Percentiles rank a stretch among this genome's conserved stretches.
phyloP scores from a whole-genome alignment of 192 early-diverging fungal species.

The Podila verticillata region DNA sequence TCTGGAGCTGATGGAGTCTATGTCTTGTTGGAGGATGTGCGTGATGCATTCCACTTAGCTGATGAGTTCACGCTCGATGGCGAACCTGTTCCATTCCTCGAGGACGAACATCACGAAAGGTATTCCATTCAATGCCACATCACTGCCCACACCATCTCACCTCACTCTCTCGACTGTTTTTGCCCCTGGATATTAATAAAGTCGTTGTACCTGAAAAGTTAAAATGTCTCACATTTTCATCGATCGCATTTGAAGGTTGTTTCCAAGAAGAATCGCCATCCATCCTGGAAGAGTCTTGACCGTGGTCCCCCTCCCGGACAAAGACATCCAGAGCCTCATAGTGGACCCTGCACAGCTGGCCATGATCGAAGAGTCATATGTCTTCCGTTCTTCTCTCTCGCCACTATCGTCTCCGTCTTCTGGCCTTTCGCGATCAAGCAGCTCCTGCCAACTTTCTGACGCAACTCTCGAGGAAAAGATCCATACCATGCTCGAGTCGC shows the following conservation, averaged over 20 bases:
- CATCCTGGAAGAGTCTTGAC: conserved; percentile 24
- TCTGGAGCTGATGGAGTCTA: conserved; percentile 6
- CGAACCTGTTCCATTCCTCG: conserved; percentile 25
- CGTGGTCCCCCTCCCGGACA: not conserved
- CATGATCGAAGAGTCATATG: too few relatives aligned
- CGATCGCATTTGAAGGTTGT: conserved; percentile 24
- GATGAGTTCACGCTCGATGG: conserved; percentile 22
- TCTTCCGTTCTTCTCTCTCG: too few relatives aligned
- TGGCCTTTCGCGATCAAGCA: not conserved
- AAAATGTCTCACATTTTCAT: not conserved
- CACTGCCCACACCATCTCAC: not conserved
- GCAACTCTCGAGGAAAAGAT: not conserved
- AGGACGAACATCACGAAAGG: conserved; percentile 19
- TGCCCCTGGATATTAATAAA: not conserved
- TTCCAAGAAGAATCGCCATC: conserved; percentile 22
- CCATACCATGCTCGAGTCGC: not conserved
- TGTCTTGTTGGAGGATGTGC: conserved; percentile 33
- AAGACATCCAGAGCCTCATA: not conserved
- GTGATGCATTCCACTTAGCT: conserved; percentile 26
- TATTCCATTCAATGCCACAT: not conserved
- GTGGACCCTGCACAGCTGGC: too few relatives aligned
- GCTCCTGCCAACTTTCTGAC: not conserved
- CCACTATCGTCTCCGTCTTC: too few relatives aligned
- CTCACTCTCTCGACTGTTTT: not conserved
- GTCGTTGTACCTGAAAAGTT: not conserved